Conservation (phyloP, 2,329 filamentous ascomycete genomes). For the Graphilbum ipis-grandicollis region DNA sequence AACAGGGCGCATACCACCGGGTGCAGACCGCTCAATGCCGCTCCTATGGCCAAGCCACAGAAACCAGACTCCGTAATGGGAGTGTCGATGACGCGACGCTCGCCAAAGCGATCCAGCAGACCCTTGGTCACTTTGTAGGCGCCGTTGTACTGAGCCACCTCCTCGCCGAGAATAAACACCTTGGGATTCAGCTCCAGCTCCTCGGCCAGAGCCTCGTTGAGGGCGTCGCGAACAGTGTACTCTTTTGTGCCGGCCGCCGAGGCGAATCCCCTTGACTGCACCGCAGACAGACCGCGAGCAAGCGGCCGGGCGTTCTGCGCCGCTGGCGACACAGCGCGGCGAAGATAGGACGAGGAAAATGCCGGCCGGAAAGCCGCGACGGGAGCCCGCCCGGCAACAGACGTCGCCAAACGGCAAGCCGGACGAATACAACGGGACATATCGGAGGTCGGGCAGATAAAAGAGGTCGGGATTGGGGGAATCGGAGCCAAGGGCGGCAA, state of each 20-base stretch:
- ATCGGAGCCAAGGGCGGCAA: background rate
- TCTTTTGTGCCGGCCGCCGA: conserved; percentile 55
- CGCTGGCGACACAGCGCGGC: background rate
- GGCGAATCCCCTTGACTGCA: conserved; percentile 38
- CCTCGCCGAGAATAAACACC: conserved; percentile 91
- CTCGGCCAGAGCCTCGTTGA: conserved; percentile 96
- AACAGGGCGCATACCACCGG: conserved; percentile 84
- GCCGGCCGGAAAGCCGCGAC: background rate
- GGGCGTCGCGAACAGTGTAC: conserved; percentile 88
- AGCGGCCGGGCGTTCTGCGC: conserved; percentile 12
- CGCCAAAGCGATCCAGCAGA: conserved; percentile 88
- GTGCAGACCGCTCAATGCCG: conserved; percentile 84
- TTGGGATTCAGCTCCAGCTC: conserved; percentile 90
- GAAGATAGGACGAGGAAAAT: background rate
- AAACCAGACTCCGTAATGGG: conserved; percentile 98
- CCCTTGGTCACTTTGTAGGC: conserved; percentile 99
- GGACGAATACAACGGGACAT: conserved; percentile 31
- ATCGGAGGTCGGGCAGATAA: background rate
- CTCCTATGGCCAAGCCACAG: conserved; percentile 80
- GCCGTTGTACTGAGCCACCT: conserved; percentile 99
- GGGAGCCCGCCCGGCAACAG: conserved; percentile 13
- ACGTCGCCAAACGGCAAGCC: conserved; percentile 23
- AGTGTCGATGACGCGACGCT: conserved; percentile 93
- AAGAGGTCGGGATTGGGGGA: background rate
- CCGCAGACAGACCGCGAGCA: conserved; percentile 1